Evolutionary conservation across 305 asterid genomes (phyloP).

Genomic region (Fraxinus latifolia): DNA sequence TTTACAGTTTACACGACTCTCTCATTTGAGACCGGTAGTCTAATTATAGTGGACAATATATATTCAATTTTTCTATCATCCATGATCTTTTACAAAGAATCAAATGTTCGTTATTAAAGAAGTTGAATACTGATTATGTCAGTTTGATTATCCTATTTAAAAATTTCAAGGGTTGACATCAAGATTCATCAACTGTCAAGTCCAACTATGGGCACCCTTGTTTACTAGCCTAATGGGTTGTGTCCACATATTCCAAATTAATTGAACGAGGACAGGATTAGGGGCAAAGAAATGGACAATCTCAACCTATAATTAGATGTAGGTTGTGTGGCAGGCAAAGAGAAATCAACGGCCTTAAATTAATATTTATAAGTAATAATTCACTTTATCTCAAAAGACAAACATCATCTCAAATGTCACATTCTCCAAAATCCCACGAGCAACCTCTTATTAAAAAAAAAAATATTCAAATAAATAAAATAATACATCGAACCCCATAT

Average conservation of each 20-base stretch:
- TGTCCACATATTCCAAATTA: not conserved
- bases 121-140: no score
- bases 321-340: constrained; percentile 4
- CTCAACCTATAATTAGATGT: constrained; percentile 32
- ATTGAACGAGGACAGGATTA: not conserved
- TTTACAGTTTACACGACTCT: no score
- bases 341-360: constrained; percentile 25
- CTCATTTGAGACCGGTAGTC: no score
- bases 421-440: constrained; percentile 57
- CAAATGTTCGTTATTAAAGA: no score
- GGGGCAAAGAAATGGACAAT: not conserved
- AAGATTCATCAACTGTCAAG: not conserved
- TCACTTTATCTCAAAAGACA: constrained; percentile 55
- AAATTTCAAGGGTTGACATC: no score
- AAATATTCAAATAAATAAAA: constrained; percentile 2
- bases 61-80: no score
- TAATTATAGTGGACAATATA: no score
- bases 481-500: constrained; percentile 29
- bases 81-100: no score
- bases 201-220: not conserved
- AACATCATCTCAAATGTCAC: constrained; percentile 53
- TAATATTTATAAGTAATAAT: constrained; percentile 25
- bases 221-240: not conserved
- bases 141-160: no score
- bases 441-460: constrained; percentile 24